phyloP scores from a whole-genome alignment of 208 protist species.

The Trypanosoma grayi region DNA sequence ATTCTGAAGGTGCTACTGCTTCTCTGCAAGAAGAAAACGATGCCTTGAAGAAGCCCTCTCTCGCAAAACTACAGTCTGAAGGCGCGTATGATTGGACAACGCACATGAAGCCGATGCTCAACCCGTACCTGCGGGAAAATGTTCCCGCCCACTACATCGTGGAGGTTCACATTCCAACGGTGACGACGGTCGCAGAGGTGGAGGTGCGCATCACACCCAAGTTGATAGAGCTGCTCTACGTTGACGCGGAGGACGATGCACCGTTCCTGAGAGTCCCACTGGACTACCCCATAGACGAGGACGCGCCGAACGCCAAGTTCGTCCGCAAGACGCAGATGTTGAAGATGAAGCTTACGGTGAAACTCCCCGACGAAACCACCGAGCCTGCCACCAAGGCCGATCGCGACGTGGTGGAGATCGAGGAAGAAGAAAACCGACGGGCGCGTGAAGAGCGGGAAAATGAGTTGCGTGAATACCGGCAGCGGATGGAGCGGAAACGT shows the following conservation, averaged over 20 bases:
- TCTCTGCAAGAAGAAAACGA: not conserved
- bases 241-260: slow-evolving; percentile 39
- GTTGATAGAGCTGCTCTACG: slow-evolving; percentile 53
- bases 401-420: slow-evolving; percentile 59
- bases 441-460: slow-evolving; percentile 29
- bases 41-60: slow-evolving; percentile 10
- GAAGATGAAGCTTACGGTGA: slow-evolving; percentile 53
- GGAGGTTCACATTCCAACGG: slow-evolving; percentile 64
- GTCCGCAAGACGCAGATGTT: slow-evolving; percentile 63
- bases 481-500: slow-evolving; percentile 23
- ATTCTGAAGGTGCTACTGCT: not conserved
- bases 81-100: slow-evolving; percentile 79
- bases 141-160: slow-evolving; percentile 67
- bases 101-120: slow-evolving; percentile 60
- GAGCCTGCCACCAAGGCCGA: slow-evolving; percentile 35
- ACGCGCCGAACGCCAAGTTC: slow-evolving; percentile 68
- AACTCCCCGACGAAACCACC: slow-evolving; percentile 72
- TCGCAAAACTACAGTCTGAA: slow-evolving; percentile 37
- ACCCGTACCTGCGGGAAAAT: slow-evolving; percentile 68
- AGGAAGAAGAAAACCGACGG: slow-evolving; percentile 57
- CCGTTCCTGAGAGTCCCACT: slow-evolving; percentile 66
- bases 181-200: slow-evolving; percentile 76
- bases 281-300: slow-evolving; percentile 77
- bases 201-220: slow-evolving; percentile 58
- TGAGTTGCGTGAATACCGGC: slow-evolving; percentile 31